phyloP scores from a whole-genome alignment of 371 early-diverging fungal species.

The Capniomyces stellatus region DNA sequence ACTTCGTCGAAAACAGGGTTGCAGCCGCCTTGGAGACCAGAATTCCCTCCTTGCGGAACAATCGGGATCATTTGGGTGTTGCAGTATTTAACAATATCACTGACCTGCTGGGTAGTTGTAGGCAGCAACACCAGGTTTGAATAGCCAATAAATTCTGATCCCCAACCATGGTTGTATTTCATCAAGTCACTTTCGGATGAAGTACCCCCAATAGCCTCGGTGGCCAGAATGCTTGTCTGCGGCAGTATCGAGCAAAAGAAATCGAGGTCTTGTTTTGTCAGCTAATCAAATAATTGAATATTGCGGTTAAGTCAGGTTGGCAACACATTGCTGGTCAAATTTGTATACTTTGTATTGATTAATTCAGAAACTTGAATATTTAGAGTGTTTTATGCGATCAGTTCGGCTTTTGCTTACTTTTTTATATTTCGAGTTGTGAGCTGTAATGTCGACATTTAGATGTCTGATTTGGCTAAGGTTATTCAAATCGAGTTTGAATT shows the following conservation, averaged over 20 bases:
- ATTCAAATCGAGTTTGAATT: too few species aligned
- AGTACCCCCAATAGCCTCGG: slow-evolving; percentile 15
- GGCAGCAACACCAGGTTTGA: slow-evolving; percentile 73
- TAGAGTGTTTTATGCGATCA: too few species aligned
- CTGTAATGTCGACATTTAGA: too few species aligned
- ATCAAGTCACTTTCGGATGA: slow-evolving; percentile 16
- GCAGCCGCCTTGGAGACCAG: slow-evolving; percentile 78
- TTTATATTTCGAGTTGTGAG: too few species aligned
- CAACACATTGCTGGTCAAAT: too few species aligned
- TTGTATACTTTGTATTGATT: too few species aligned
- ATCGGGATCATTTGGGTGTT: slow-evolving; percentile 57
- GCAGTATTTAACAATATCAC: slow-evolving; percentile 74
- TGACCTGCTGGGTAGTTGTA: slow-evolving; percentile 70
- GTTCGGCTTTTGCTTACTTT: too few species aligned
- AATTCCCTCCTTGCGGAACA: slow-evolving; percentile 96
- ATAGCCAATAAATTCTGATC: slow-evolving; percentile 72
- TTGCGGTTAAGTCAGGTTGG: too few species aligned
- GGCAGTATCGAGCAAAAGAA: slow-evolving; percentile 11
- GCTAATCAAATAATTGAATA: too few species aligned
- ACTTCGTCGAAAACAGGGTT: slow-evolving; percentile 91
- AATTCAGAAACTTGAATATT: too few species aligned
- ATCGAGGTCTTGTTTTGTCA: slow-evolving; percentile 10
- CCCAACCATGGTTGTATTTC: slow-evolving; percentile 73
- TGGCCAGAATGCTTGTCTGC: slow-evolving; percentile 14
- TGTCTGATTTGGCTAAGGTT: too few species aligned